Conservation (phyloP, 1,284 basidiomycete genomes). For the Megacollybia platyphylla region DNA sequence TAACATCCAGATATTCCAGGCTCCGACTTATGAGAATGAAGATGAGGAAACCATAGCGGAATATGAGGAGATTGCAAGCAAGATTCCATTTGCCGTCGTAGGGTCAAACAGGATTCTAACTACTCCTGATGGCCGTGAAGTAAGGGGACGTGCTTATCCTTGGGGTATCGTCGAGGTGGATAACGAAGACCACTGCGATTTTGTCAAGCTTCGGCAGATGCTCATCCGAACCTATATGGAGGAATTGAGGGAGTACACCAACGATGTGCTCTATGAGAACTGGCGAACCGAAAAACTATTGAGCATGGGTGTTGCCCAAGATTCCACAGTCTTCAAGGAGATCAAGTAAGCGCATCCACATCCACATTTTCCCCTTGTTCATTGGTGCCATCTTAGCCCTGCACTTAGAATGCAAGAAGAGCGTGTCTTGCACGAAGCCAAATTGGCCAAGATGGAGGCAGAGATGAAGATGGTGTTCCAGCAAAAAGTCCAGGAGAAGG, state of each 20-base stretch:
- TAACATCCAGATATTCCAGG: conserved; percentile 93
- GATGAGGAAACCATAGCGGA: conserved; percentile 95
- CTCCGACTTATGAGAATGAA: conserved; percentile 91
- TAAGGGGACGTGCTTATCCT: conserved; percentile 87
- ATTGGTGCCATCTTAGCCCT: conserved; percentile 41
- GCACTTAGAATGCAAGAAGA: conserved; percentile 93
- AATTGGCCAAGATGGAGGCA: conserved; percentile 96
- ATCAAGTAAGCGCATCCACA: conserved; percentile 65
- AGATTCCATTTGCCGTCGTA: conserved; percentile 95
- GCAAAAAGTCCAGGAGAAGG: conserved; percentile 98
- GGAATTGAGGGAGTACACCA: conserved; percentile 90
- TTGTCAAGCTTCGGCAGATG: conserved; percentile 97
- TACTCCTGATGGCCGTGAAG: conserved; percentile 77
- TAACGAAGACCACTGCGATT: conserved; percentile 96
- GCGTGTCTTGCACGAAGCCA: conserved; percentile 85
- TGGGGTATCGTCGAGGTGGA: conserved; percentile 98
- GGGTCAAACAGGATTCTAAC: conserved; percentile 78
- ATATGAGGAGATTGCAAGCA: conserved; percentile 91
- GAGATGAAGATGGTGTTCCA: conserved; percentile 99
- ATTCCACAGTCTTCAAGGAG: conserved; percentile 95
- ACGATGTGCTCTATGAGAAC: conserved; percentile 88
- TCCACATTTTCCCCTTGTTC: not conserved
- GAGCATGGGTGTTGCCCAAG: conserved; percentile 93
- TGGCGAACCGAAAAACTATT: conserved; percentile 91
- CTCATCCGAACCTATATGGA: conserved; percentile 97